phyloP scores from a whole-genome alignment of 2,329 filamentous ascomycete species.

The Coleophoma eucalyptorum region DNA sequence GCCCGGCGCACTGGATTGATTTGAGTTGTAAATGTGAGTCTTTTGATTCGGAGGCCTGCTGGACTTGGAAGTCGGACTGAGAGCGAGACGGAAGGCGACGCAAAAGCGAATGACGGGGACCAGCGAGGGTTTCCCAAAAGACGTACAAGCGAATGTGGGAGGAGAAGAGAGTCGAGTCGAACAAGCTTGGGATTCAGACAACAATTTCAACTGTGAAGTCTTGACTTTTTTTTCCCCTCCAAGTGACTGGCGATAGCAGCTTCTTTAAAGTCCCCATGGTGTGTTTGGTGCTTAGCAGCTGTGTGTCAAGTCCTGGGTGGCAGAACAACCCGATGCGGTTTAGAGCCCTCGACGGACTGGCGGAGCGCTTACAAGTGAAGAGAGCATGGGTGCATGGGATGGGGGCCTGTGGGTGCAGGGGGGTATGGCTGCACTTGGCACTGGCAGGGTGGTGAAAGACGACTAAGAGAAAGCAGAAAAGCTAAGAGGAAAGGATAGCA shows the following conservation, averaged over 20 bases:
- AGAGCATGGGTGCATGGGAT: not conserved
- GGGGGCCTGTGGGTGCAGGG: not conserved
- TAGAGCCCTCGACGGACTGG: not conserved
- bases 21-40: too few species aligned
- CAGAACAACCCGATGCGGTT: slow-evolving; percentile 16
- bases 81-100: slow-evolving; percentile 20
- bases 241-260: slow-evolving; percentile 18
- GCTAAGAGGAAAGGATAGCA: too few species aligned
- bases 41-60: too few species aligned
- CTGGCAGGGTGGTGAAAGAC: too few species aligned
- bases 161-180: not conserved
- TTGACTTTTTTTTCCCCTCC: not conserved
- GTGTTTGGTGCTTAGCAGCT: not conserved
- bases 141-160: slow-evolving; percentile 26
- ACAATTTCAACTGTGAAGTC: slow-evolving; percentile 14
- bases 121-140: slow-evolving; percentile 66
- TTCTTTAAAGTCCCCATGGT: slow-evolving; percentile 21
- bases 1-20: too few species aligned
- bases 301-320: slow-evolving; percentile 9
- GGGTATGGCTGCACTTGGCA: too few species aligned
- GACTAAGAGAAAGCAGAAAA: too few species aligned
- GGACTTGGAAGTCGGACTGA: too few species aligned
- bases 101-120: slow-evolving; percentile 71
- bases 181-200: not conserved
- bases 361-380: slow-evolving; percentile 3